Base-by-base conservation (phyloP, 2,329 filamentous ascomycete species). In the Aspergillus vadensis region DNA sequence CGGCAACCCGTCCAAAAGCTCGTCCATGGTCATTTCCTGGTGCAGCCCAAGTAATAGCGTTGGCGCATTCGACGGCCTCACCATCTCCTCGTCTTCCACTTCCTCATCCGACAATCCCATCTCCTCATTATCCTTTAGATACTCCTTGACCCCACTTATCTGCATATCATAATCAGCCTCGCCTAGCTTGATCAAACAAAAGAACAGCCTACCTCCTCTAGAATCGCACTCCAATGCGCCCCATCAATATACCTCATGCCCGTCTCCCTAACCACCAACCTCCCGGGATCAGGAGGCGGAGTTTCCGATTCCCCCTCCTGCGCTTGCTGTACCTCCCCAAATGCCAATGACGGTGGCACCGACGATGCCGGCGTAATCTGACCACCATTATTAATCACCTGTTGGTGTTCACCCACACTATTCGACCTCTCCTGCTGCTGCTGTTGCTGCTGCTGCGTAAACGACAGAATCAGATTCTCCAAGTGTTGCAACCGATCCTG, bases 401-500 rank as follows among this genome's bases (percentile, higher is more conserved):
- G 39, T 23, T 36, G 39, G 12, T 8, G 23, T 50, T n/a, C 47
- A 17, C 15, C 10, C 17, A 21, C 25, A 19, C 17, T 19, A 19
- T 12, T n/a, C 17, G 47, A 47, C 19, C 51, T 30, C 25, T 55
- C 49, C n/a, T 41, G 21, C n/a, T 59, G 62, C 30, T 60, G 60
- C 9, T 66, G 60, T 10, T 58, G 65, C 36, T 69, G 68, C 48
- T 72, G 66, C 62, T 76, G 72, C 9, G 73, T 68, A 48, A 76
- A 62, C 6, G 74, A 76, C 59, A 75, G 63, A 15, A 76, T 73
- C 44, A 76, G 50, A 54, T 76, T 76, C 56, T 76, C 74, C 47
- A 76, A 53, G 63, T 76, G 73, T 57, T 76, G 73, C 15, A 76
- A 64, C 15, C 74, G 72, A 57, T 75, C 72, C 54, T 76, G 74